A percentile compares a stretch with the other conserved stretches of the same genome.
Evolutionary conservation across 2,329 filamentous ascomycete species (phyloP).

Genomic region (Cytospora leucostoma): DNA sequence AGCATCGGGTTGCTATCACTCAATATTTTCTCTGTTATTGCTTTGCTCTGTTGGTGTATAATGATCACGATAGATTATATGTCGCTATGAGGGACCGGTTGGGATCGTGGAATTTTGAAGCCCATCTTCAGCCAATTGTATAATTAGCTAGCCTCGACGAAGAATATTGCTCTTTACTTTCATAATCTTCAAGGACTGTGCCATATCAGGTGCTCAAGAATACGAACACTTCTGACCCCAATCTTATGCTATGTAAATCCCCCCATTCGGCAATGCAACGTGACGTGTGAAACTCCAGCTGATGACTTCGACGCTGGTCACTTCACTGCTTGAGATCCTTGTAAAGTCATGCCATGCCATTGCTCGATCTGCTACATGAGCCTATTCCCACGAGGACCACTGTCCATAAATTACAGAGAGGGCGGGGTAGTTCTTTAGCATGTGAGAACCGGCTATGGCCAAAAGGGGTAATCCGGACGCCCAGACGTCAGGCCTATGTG

Average conservation of each 20-base stretch:
- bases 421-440: no score
- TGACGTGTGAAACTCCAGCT: background rate
- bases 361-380: no score
- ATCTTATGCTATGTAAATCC: background rate
- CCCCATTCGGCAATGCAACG: background rate
- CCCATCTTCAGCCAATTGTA: background rate
- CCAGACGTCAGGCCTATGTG: no score
- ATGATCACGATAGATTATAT: constrained; percentile 3
- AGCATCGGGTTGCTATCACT: constrained; percentile 16
- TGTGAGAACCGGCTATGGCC: no score
- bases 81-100: background rate
- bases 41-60: background rate
- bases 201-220: background rate
- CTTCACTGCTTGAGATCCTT: background rate
- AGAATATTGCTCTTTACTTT: background rate
- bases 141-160: background rate
- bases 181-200: constrained; percentile 13
- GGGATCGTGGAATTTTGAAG: background rate
- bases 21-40: constrained; percentile 17
- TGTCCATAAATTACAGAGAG: no score
- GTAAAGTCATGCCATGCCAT: no score
- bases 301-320: background rate
- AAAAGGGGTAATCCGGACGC: no score
- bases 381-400: no score
- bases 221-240: background rate